Base-by-base conservation (phyloP, 2,329 filamentous ascomycete species). In the Calonectria naviculata region DNA sequence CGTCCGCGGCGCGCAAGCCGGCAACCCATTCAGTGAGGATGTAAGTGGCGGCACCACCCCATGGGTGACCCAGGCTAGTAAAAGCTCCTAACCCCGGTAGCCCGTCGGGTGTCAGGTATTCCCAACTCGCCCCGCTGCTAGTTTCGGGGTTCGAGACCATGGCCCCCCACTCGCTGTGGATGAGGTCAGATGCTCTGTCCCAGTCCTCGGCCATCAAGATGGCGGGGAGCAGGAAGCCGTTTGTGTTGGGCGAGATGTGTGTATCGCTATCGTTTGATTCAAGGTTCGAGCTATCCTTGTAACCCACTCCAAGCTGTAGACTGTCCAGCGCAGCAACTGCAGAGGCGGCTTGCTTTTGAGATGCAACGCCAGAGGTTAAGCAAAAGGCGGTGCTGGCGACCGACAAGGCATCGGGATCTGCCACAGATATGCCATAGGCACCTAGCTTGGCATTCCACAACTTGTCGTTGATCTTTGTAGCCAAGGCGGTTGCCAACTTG, bases 21-120 rank as follows among this genome's bases (percentile, higher is more conserved):
- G 65, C 54, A 21, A 61, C 65, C 65, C 65, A 61, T n/a, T 67
- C 65, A n/a, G 65, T 67, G 1, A 67, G 41, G 19, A 61, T 42
- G 17, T 68, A 62, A 19, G 65, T 68, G 17, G 65, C 65, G 17
- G 65, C 56, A 9, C 65, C 56, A 3, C 65, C 65, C 65, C 65
- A 68, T 8, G 65, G 65, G n/a, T 68, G 65, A 19, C 54, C 42
- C 34, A 68, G 26, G 12, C 65, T 68, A 24, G 65, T 68, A 17
- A 62, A 68, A 5, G 34, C 34, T 0, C 36, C 56, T 5, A 68
- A 6, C 4, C 65, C 65, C 2, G 56, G 65, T 1, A 42, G 29
- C 2, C 65, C 65, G 8, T 62, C 10, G 1, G 41, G 65, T 13
- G 31, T 62, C 6, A 68, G 13, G 34, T 68, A 68, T 46, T 68